A percentile compares a stretch with the other conserved stretches of the same genome.
phyloP scores from a whole-genome alignment of 176 grass and related monocot genomes.

The Poa annua region DNA sequence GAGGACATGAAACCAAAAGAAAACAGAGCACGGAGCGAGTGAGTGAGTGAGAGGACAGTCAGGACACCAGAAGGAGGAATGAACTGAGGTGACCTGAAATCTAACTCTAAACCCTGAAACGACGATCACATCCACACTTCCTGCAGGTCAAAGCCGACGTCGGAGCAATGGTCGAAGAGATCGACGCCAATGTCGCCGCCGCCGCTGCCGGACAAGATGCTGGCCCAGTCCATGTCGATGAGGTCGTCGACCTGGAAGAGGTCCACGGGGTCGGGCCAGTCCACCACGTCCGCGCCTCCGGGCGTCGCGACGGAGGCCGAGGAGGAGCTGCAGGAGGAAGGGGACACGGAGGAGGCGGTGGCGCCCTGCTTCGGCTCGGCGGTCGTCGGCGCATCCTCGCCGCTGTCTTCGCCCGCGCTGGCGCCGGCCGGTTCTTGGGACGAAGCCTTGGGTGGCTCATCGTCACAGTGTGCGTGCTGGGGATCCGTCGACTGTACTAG shows the following conservation, averaged over 20 bases:
- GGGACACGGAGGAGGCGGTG: slow-evolving; percentile 17
- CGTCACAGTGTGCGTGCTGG: not conserved
- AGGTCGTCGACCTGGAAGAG: slow-evolving; percentile 63
- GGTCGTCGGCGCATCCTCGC: not conserved
- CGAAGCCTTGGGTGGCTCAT: slow-evolving; percentile 11
- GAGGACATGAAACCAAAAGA: not conserved
- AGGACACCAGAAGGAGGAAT: not conserved
- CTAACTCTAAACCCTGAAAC: slow-evolving; percentile 21
- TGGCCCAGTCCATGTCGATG: slow-evolving; percentile 61
- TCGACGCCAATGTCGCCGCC: slow-evolving; percentile 33
- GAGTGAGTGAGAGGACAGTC: not conserved
- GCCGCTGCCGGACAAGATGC: slow-evolving; percentile 48
- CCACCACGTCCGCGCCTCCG: slow-evolving; percentile 37
- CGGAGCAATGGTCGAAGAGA: slow-evolving; percentile 49
- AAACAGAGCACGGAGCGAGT: not conserved
- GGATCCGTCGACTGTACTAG: not conserved
- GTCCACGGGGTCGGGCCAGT: slow-evolving; percentile 57
- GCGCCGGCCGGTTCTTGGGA: not conserved
- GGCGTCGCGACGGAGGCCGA: slow-evolving; percentile 46
- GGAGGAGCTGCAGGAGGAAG: slow-evolving; percentile 38
- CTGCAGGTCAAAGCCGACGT: slow-evolving; percentile 53
- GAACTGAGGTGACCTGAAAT: slow-evolving; percentile 26
- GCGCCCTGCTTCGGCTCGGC: slow-evolving; percentile 20
- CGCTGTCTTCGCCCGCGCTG: not conserved
- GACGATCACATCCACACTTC: slow-evolving; percentile 55